These are phyloP conservation scores for Xylariaceae sp. DNA, from an alignment of 2,329 filamentous ascomycete genomes.

Conservation along the genomic window DNA sequence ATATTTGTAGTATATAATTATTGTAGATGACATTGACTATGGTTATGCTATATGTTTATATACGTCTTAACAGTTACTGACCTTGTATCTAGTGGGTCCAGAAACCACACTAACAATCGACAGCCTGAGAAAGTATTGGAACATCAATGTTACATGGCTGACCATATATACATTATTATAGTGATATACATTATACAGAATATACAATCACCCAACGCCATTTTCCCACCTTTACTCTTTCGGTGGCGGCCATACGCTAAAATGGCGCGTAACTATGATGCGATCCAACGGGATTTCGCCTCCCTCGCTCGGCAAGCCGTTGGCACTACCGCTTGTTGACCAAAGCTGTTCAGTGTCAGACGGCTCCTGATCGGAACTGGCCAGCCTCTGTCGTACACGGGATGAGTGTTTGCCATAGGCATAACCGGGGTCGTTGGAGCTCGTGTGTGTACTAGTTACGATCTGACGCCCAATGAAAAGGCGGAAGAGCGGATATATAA, in stretches of 20 bases:
- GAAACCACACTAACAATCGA: too few relatives aligned
- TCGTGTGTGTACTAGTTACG: background rate
- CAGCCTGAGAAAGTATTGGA: too few relatives aligned
- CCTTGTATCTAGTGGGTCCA: too few relatives aligned
- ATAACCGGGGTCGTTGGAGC: background rate
- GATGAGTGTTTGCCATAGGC: background rate
- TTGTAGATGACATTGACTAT: too few relatives aligned
- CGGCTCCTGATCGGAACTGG: background rate
- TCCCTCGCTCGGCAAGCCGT: background rate
- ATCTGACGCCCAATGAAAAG: background rate
- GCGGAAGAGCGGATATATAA: conserved; percentile 11
- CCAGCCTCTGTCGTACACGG: conserved; percentile 1
- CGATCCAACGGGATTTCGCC: conserved; percentile 4
- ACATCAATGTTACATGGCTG: too few relatives aligned
- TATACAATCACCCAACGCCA: too few relatives aligned
- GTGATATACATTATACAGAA: too few relatives aligned
- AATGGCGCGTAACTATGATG: conserved; percentile 6
- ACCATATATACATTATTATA: too few relatives aligned
- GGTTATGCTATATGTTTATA: too few relatives aligned
- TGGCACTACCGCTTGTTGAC: background rate
- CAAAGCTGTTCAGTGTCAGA: conserved; percentile 4
- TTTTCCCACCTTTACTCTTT: background rate
- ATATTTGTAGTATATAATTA: too few relatives aligned
- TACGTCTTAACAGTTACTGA: too few relatives aligned
- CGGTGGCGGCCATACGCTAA: background rate